Percentiles rank a stretch among this genome's conserved stretches.
Conservation (phyloP, 441 rosid species). For the Croton laevigatus region DNA sequence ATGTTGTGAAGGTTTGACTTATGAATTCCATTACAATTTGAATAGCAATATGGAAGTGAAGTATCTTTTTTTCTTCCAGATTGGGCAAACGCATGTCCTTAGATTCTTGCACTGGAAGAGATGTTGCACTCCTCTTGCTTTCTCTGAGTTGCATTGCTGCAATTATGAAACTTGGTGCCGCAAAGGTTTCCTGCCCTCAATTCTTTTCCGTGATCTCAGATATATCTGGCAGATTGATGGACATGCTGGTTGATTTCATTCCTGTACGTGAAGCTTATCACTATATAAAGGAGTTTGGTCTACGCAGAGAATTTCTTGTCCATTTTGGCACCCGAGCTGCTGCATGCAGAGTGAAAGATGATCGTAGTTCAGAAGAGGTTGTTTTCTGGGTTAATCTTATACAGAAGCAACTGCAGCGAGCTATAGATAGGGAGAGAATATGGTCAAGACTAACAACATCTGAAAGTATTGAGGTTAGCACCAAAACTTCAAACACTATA, state of each 20-base stretch:
- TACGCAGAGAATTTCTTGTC: constrained; percentile 82
- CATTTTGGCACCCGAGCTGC: constrained; percentile 96
- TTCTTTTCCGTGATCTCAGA: constrained; percentile 75
- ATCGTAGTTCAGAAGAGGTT: constrained; percentile 71
- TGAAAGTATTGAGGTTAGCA: constrained; percentile 93
- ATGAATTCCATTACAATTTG: constrained; percentile 18
- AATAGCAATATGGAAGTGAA: constrained; percentile 18
- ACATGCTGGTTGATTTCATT: constrained; percentile 72
- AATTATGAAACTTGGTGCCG: constrained; percentile 80
- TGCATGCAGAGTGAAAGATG: constrained; percentile 69
- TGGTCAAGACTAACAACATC: constrained; percentile 95
- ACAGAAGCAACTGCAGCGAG: constrained; percentile 78
- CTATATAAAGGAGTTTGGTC: constrained; percentile 70
- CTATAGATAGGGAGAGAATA: constrained; percentile 94
- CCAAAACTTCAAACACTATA: background rate
- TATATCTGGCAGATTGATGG: constrained; percentile 83
- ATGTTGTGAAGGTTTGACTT: constrained; percentile 31
- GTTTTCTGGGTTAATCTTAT: constrained; percentile 94
- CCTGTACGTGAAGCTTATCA: constrained; percentile 69
- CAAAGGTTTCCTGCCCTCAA: constrained; percentile 76
- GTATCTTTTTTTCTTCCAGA: constrained; percentile 43
- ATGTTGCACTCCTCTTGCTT: constrained; percentile 77
- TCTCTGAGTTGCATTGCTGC: constrained; percentile 83
- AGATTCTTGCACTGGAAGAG: constrained; percentile 53
- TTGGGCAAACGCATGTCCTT: constrained; percentile 44